phyloP scores from a whole-genome alignment of 2,329 filamentous ascomycete species.

The Apiospora koreana region DNA sequence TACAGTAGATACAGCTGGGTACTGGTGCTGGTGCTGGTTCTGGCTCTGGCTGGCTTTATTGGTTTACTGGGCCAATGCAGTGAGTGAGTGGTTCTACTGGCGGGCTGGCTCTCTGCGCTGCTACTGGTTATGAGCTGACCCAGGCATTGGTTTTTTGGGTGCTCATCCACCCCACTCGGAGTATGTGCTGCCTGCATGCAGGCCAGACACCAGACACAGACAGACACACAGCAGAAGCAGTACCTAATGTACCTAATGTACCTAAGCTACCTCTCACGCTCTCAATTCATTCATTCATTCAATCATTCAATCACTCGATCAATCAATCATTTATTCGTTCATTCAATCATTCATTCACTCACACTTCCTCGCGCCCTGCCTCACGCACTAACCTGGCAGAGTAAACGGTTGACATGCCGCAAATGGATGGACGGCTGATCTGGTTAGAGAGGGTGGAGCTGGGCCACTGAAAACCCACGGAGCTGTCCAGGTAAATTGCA shows the following conservation, averaged over 20 bases:
- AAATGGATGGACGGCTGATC: not conserved
- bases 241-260: too few species aligned
- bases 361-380: too few species aligned
- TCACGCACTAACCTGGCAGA: conserved; percentile 2
- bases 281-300: too few species aligned
- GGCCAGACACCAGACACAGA: not conserved
- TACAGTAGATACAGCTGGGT: too few species aligned
- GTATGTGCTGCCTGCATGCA: not conserved
- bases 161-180: not conserved
- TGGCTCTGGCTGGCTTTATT: not conserved
- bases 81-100: not conserved
- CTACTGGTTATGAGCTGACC: not conserved
- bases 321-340: too few species aligned
- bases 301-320: too few species aligned
- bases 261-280: too few species aligned
- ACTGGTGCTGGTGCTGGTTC: not conserved
- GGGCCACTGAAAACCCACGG: not conserved
- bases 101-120: not conserved
- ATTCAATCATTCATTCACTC: not conserved
- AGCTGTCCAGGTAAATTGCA: not conserved
- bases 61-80: not conserved
- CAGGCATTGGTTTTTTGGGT: conserved; percentile 3
- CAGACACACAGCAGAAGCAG: too few species aligned
- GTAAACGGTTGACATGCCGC: not conserved
- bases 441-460: conserved; percentile 1